Conservation (phyloP, 2,329 filamentous ascomycete species). For the Amylocarpus encephaloides region DNA sequence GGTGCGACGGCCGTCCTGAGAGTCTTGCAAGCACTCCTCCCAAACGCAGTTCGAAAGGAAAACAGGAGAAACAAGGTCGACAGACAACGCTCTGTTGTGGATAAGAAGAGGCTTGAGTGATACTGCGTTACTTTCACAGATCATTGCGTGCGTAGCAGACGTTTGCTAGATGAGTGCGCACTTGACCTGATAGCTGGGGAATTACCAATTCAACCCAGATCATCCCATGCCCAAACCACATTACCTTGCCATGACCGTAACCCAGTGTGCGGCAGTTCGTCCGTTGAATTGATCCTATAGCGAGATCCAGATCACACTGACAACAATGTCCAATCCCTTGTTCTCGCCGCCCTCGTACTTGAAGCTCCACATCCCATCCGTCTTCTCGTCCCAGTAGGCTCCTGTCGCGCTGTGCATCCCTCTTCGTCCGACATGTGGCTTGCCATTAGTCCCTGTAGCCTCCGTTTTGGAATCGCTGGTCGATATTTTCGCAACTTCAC, state of each 20-base stretch:
- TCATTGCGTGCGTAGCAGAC: conserved; percentile 6
- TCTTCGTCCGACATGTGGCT: conserved; percentile 71
- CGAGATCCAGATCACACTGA: conserved; percentile 70
- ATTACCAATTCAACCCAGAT: conserved; percentile 9
- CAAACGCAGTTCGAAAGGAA: background rate
- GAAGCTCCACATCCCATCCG: conserved; percentile 84
- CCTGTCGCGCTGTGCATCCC: conserved; percentile 86
- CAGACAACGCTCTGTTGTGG: no score
- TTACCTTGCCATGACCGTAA: conserved; percentile 12
- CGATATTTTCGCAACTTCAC: conserved; percentile 44
- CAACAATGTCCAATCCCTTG: conserved; percentile 63
- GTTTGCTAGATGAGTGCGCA: conserved; percentile 12
- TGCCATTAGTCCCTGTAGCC: conserved; percentile 51
- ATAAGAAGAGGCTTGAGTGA: no score
- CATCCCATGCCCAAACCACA: conserved; percentile 1
- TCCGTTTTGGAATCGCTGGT: conserved; percentile 43
- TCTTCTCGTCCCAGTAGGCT: conserved; percentile 86
- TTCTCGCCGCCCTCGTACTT: conserved; percentile 68
- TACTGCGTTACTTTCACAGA: conserved; percentile 8
- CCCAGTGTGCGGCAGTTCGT: conserved; percentile 1
- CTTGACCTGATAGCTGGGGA: conserved; percentile 13
- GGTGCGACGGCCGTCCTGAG: no score
- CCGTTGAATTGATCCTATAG: conserved; percentile 14
- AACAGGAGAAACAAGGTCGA: no score
- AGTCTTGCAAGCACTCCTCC: background rate